Conservation (phyloP, 495 filamentous ascomycete genomes). For the Tuber aestivum region DNA sequence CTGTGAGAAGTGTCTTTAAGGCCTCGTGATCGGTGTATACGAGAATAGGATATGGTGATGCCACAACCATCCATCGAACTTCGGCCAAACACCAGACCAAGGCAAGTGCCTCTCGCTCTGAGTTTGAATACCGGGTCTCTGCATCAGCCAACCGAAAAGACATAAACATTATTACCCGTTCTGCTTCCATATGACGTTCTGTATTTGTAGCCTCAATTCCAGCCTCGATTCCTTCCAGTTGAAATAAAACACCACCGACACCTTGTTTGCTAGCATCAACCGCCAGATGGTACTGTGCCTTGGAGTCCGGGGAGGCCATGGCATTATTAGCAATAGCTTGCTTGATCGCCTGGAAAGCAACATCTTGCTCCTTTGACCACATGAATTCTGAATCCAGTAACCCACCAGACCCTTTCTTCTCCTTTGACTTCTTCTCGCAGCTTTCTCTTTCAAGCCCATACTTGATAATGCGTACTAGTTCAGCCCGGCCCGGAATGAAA, state of each 20-base stretch:
- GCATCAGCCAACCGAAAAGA: not conserved
- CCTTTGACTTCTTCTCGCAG: too few relatives aligned
- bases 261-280: not conserved
- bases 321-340: not conserved
- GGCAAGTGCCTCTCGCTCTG: not conserved
- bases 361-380: not conserved
- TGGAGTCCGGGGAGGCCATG: not conserved
- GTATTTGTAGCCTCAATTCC: not conserved
- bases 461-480: not conserved
- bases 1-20: not conserved
- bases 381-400: not conserved
- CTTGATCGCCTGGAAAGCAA: not conserved
- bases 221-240: not conserved
- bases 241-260: constrained; percentile 7
- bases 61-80: not conserved
- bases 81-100: not conserved
- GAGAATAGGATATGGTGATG: not conserved
- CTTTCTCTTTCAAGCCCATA: not conserved
- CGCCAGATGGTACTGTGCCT: constrained; percentile 7
- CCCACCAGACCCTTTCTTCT: too few relatives aligned
- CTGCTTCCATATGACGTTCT: not conserved
- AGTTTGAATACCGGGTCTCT: not conserved
- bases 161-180: constrained; percentile 10
- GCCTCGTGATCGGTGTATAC: constrained; percentile 9
- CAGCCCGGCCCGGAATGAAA: not conserved